Conservation (phyloP, 179 eudicot species). For the Sideroxylon spinosum region DNA sequence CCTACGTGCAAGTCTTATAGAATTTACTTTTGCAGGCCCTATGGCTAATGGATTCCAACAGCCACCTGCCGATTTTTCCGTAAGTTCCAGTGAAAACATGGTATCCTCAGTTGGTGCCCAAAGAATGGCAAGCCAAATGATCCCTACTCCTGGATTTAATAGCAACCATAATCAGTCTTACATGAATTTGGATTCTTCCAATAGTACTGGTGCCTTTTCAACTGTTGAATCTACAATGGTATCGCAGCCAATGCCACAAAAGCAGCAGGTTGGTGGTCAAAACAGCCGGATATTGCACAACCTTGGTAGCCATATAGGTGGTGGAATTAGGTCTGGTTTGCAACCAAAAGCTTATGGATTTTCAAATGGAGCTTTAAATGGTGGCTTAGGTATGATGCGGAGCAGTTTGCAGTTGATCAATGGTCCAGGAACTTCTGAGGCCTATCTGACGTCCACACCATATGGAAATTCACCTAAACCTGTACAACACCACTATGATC, state of each 20-base stretch:
- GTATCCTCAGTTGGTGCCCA: slow-evolving; percentile 41
- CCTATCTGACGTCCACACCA: slow-evolving; percentile 31
- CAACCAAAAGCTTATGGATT: slow-evolving; percentile 36
- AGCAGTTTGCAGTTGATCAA: slow-evolving; percentile 40
- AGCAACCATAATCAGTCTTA: slow-evolving; percentile 32
- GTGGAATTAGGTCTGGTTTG: slow-evolving; percentile 39
- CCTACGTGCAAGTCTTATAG: background rate
- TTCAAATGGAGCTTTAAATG: slow-evolving; percentile 38
- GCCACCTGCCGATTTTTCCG: slow-evolving; percentile 40
- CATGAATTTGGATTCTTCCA: slow-evolving; percentile 37
- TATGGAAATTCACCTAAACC: slow-evolving; percentile 44
- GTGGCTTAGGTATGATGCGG: slow-evolving; percentile 37
- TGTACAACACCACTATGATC: slow-evolving; percentile 40
- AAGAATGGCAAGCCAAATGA: slow-evolving; percentile 69
- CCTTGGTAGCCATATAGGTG: slow-evolving; percentile 44
- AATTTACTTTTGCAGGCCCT: slow-evolving; percentile 42
- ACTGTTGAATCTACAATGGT: slow-evolving; percentile 42
- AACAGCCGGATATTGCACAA: slow-evolving; percentile 53
- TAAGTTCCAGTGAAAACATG: slow-evolving; percentile 41
- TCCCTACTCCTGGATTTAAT: slow-evolving; percentile 80
- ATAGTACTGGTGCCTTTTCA: slow-evolving; percentile 36
- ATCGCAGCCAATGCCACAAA: slow-evolving; percentile 46
- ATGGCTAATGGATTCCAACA: slow-evolving; percentile 68
- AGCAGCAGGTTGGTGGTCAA: slow-evolving; percentile 44
- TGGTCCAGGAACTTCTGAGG: slow-evolving; percentile 51